Base-by-base conservation (phyloP, 768 basidiomycete genomes). In the Leccinum rimulosum region DNA sequence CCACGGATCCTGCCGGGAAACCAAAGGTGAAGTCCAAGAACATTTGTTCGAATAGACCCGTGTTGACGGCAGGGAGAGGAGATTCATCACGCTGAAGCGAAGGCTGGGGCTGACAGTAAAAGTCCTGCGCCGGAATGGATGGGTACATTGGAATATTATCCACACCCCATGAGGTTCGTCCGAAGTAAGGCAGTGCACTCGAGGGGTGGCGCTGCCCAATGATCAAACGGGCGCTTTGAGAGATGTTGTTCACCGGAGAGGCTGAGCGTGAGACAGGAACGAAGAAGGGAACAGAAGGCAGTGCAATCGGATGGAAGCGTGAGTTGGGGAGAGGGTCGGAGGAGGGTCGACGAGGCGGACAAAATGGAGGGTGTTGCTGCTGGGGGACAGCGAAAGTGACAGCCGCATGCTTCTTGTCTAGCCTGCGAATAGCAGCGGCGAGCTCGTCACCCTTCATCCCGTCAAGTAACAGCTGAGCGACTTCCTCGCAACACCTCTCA, bases 361-460 rank as follows among this genome's bases (percentile, higher is more conserved):
- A 78, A 33, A 73, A 56, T 0, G 63, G 60, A 4, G 60, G 64
- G 11, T 61, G 62, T 3, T 35, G 40, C 10, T 43, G 40, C 5
- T 43, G 15, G 55, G 22, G 2, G 61, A 52, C 3, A 53, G 15
- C 0, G n/a, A 30, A 40, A 15, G 45, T 59, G 8, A 4, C 0
- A 0, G 35, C 40, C 8, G 47, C 10, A 48, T 64, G 67, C 0
- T 50, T 54, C 50, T 67, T 61, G 48, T 88, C 86, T 11, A 86
- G 75, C 59, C 70, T 69, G n/a, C 82, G 77, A 15, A 88, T 79
- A 1, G 85, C 86, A 50, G 76, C 79, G 0, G 84, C 85, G 33
- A 89, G 82, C 63, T 86, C 81, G 30, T 85, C 83, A 40, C 87
- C 87, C 68, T 87, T 88, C 73, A 84, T 88, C 3, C 88, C 88